Percentiles rank a stretch among this genome's conserved stretches.
These are phyloP conservation scores for Diutina rugosa DNA, from an alignment of 1,139 yeast species.

Conservation along the genomic window DNA sequence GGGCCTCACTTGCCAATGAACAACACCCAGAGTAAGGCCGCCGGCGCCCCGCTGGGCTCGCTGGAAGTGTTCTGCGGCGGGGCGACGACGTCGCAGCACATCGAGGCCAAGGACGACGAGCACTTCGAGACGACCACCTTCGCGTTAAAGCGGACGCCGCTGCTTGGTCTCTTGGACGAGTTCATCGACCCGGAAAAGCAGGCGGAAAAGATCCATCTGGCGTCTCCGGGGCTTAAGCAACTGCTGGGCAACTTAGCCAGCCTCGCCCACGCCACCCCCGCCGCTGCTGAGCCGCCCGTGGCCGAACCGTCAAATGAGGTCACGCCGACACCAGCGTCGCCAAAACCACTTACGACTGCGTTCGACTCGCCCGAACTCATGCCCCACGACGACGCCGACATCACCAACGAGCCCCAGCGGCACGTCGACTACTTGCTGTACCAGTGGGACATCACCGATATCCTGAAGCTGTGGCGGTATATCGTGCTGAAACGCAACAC, in stretches of 20 bases:
- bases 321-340: slow-evolving; percentile 7
- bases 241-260: neutral
- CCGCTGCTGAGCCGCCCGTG: neutral
- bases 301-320: neutral
- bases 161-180: slow-evolving; percentile 71
- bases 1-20: neutral
- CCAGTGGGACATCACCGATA: slow-evolving; percentile 90
- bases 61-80: slow-evolving; percentile 34
- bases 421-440: slow-evolving; percentile 94
- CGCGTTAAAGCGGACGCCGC: slow-evolving; percentile 69
- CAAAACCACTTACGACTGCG: slow-evolving; percentile 5
- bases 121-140: slow-evolving; percentile 65
- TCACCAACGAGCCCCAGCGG: slow-evolving; percentile 67
- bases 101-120: slow-evolving; percentile 60
- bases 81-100: slow-evolving; percentile 42
- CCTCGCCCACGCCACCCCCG: neutral
- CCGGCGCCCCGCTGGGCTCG: neutral
- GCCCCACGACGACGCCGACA: slow-evolving; percentile 79
- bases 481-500: slow-evolving; percentile 71
- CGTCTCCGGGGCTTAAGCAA: too few relatives aligned
- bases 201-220: slow-evolving; percentile 4
- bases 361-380: slow-evolving; percentile 23
- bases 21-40: neutral
- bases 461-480: slow-evolving; percentile 90
- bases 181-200: slow-evolving; percentile 24